A percentile compares a stretch with the other conserved stretches of the same genome.
Evolutionary conservation across 75 land plant genomes (phyloP).

Genomic region (Pinus taeda): DNA sequence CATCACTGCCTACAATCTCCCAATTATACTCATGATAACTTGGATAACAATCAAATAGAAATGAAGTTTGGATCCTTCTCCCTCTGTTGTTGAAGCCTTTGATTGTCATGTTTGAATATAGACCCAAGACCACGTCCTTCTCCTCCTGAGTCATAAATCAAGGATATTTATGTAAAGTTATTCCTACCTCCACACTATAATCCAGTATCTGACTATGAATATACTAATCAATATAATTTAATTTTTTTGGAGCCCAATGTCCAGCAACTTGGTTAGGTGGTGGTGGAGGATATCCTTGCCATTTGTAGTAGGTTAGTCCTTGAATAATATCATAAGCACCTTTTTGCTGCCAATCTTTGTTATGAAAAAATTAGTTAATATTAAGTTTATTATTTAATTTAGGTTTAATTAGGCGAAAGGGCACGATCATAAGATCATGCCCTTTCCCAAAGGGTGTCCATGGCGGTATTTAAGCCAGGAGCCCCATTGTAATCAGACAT

Average conservation of each 20-base stretch:
- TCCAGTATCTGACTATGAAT: slow-evolving; percentile 45
- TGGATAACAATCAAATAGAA: slow-evolving; percentile 96
- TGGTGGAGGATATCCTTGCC: slow-evolving; percentile 74
- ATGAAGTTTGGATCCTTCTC: slow-evolving; percentile 98
- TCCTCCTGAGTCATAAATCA: slow-evolving; percentile 96
- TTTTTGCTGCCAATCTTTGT: slow-evolving; percentile 88
- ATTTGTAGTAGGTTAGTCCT: slow-evolving; percentile 79
- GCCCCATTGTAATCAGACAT: no score
- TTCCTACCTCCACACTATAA: slow-evolving; percentile 38
- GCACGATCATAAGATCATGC: no score
- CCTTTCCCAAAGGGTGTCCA: no score
- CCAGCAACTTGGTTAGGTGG: slow-evolving; percentile 43
- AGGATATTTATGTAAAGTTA: slow-evolving; percentile 49
- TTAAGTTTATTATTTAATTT: no score
- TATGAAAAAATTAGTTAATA: no score
- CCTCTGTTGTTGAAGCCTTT: no score
- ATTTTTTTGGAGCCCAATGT: no score
- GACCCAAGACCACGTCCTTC: slow-evolving; percentile 95
- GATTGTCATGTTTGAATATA: no score
- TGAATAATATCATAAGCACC: slow-evolving; percentile 76
- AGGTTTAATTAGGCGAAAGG: not conserved
- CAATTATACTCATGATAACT: slow-evolving; percentile 97
- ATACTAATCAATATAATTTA: slow-evolving; percentile 83
- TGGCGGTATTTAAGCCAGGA: no score
- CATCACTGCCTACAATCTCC: slow-evolving; percentile 95